Base-by-base conservation (phyloP, 1,284 basidiomycete genomes). In the Kwoniella shivajii region DNA sequence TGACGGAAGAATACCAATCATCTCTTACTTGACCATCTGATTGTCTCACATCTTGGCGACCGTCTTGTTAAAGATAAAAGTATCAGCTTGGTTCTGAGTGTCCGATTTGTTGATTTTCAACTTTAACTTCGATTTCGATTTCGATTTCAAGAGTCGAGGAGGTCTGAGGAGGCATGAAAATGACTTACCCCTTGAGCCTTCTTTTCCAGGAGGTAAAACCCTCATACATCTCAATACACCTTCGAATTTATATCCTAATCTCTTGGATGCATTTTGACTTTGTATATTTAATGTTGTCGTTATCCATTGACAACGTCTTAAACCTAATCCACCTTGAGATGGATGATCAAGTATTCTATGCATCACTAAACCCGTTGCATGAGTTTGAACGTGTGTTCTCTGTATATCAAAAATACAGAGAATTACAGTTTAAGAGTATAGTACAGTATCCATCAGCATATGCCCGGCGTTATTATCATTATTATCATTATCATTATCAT, bases 361-460 rank as follows among this genome's bases (percentile, higher is more conserved):
- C 65, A 76, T 71, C 26, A 69, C 47, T 29, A 74, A 57, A 3
- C 72, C 74, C 1, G 66, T 65, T 6, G 68, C 65, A 50, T 76
- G 70, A 4, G 74, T 73, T 36, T 71, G 63, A 30, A 73, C 71
- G 54, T 76, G 73, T 0, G 72, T 72, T 14, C 69, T 57, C 71
- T 73, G 57, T 2, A 7, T 24, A 10, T n/a, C 11, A 9, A 14
- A 24, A 22, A 20, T 42, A 42, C 24, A n/a, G 41, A 26, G 22
- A 18, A 26, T 26, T 5, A 22, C 9, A 9, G 5, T 20, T 10
- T 13, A 26, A 10, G 10, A 5, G 41, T 9, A 38, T 13, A 11
- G 18, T 6, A 38, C n/a, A 9, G 10, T 6, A 38, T 38, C 1
- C 18, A 30, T 47, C 42, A 47, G 44, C 36, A 39, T 11, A 9